Evolutionary conservation across 179 eudicot genomes (phyloP).

Genomic region (Nepenthes alata): DNA sequence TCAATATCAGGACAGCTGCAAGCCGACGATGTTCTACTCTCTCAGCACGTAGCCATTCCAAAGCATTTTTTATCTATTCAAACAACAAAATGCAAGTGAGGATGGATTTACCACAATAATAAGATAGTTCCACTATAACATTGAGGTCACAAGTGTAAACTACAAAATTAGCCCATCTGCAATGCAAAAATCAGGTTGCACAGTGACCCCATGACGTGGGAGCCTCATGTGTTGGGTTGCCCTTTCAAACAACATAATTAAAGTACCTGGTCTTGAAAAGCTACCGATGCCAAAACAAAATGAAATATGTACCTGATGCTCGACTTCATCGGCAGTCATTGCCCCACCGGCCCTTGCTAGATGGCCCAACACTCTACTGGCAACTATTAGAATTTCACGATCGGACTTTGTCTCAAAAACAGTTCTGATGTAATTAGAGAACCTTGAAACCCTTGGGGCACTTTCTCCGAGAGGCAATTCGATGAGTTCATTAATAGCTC

Average conservation of each 20-base stretch:
- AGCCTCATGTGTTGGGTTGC: no score
- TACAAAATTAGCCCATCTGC: no score
- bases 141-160: no score
- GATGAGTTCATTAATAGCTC: constrained; percentile 87
- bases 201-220: no score
- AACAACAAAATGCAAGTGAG: constrained; percentile 7
- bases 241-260: neutral
- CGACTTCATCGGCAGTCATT: constrained; percentile 95
- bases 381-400: constrained; percentile 67
- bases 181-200: no score
- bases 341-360: constrained; percentile 92
- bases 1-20: constrained; percentile 84
- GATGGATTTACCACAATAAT: neutral
- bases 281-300: constrained; percentile 7
- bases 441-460: constrained; percentile 82
- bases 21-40: constrained; percentile 88
- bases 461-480: constrained; percentile 77
- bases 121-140: no score
- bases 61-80: constrained; percentile 64
- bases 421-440: constrained; percentile 65
- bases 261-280: neutral
- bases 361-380: constrained; percentile 91
- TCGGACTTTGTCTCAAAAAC: constrained; percentile 84
- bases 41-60: constrained; percentile 84
- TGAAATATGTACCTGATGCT: constrained; percentile 48